Evolutionary conservation across 2,329 filamentous ascomycete species (phyloP), one percentile per base, ranked within the genome.

Genomic region (Alternaria arbusti): DNA sequence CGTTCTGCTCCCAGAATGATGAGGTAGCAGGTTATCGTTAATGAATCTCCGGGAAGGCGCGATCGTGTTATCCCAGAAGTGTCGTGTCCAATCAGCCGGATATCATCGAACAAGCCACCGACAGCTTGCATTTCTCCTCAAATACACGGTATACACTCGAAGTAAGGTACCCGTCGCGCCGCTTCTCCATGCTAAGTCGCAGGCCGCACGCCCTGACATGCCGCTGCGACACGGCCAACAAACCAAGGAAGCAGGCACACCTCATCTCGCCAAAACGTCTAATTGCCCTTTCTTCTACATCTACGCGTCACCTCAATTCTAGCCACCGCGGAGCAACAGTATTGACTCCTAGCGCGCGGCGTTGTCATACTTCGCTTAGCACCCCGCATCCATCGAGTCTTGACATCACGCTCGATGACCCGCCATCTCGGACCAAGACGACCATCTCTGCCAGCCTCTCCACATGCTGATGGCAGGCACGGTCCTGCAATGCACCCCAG

Each of bases 301-400:
- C 28, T 22, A 51, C 49, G 49, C 49, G 49, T 51, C 49, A 51
- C 49, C 49, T 36, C 28, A 7, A n/a, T 22, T 4, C 22, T 51
- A 15, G 17, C 1, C 7, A 10, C 49, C 20, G 28, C 49, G 49
- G 49, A 51, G 49, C 2, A 11, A 51, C 28, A 36, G 32, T 36
- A 23, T 22, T 40, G 20, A 36, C 2, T 62, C 84, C 20, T 51
- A 51, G 49, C 49, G 49, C 17, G 17, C 49, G 28, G 22, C 49
- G 20, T 30, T 51, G 13, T 51, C 46, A 52, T 28, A 36, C 23
- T 56, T 68, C 64, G 61, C 66, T 66, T 68, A 68, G 44, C 54
- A 59, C 46, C 57, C 63, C 61, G 44, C 50, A 65, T 52, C n/a
- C 28, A 59, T 57, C 20, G 40, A 68, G 60, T 68, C 57, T 58